phyloP scores from a whole-genome alignment of 2,329 filamentous ascomycete genomes.

The Aspergillus intermedius region DNA sequence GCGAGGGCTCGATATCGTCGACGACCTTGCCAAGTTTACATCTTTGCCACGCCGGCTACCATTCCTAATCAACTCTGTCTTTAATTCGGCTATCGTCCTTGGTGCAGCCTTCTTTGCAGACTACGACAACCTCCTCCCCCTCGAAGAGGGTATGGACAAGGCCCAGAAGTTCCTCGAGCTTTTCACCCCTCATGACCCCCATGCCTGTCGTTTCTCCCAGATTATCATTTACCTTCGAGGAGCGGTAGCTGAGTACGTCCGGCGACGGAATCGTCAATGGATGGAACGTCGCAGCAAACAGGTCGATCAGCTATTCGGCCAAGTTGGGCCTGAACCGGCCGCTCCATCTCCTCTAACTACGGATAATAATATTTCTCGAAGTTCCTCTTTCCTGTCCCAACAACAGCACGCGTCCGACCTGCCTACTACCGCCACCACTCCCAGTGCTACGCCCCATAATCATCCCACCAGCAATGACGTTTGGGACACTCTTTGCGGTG shows the following conservation, averaged over 20 bases:
- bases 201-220: constrained; percentile 30
- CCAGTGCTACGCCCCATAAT: background rate
- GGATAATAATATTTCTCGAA: constrained; percentile 15
- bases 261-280: constrained; percentile 32
- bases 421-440: constrained; percentile 2
- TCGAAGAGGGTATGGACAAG: constrained; percentile 29
- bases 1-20: constrained; percentile 35
- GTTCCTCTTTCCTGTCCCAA: constrained; percentile 12
- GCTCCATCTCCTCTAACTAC: constrained; percentile 19
- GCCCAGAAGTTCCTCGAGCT: constrained; percentile 27
- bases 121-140: constrained; percentile 33
- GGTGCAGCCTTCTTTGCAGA: constrained; percentile 43
- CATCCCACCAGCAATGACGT: constrained; percentile 15
- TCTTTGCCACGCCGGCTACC: constrained; percentile 39
- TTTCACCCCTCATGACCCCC: constrained; percentile 31
- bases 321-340: constrained; percentile 19
- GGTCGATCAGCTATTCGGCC: constrained; percentile 39
- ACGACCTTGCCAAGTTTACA: constrained; percentile 27
- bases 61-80: constrained; percentile 43
- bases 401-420: background rate
- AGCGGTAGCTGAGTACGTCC: constrained; percentile 32
- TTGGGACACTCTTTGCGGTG: constrained; percentile 24
- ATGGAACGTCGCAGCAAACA: constrained; percentile 34
- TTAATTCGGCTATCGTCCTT: constrained; percentile 41
- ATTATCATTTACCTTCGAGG: constrained; percentile 36